These are phyloP conservation scores for Pichia eremophila DNA, from an alignment of 805 yeast genomes.

Conservation along the genomic window DNA sequence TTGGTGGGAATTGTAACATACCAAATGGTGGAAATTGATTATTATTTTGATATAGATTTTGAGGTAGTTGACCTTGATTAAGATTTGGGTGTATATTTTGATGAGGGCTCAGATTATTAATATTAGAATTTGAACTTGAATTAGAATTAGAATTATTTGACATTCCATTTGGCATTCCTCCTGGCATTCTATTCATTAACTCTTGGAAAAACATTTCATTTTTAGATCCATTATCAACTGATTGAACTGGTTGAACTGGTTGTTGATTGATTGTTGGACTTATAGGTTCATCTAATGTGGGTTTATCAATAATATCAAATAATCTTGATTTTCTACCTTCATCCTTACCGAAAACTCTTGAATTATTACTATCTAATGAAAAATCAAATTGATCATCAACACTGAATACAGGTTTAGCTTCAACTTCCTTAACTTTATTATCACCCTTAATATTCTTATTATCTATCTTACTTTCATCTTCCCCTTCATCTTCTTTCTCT, in stretches of 20 bases:
- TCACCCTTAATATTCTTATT: not conserved
- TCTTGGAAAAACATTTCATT: constrained; percentile 40
- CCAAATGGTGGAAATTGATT: not conserved
- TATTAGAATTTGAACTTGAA: no score
- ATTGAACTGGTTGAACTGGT: no score
- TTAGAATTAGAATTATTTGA: no score
- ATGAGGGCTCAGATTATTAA: no score
- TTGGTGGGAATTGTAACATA: not conserved
- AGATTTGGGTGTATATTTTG: no score
- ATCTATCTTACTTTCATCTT: not conserved
- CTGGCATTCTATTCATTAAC: constrained; percentile 25
- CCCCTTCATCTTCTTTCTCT: constrained; percentile 1
- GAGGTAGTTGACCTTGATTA: constrained; percentile 5
- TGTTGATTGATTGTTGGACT: no score
- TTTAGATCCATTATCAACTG: not conserved
- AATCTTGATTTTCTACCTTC: not conserved
- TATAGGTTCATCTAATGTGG: not conserved
- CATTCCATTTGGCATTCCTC: no score
- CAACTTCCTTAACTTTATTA: not conserved
- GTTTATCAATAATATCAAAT: not conserved
- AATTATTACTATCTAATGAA: not conserved
- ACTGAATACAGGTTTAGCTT: not conserved
- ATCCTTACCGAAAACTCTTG: no score
- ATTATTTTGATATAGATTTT: not conserved
- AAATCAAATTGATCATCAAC: constrained; percentile 10